phyloP scores from a whole-genome alignment of 257 asterid species.

The Mentha longifolia region DNA sequence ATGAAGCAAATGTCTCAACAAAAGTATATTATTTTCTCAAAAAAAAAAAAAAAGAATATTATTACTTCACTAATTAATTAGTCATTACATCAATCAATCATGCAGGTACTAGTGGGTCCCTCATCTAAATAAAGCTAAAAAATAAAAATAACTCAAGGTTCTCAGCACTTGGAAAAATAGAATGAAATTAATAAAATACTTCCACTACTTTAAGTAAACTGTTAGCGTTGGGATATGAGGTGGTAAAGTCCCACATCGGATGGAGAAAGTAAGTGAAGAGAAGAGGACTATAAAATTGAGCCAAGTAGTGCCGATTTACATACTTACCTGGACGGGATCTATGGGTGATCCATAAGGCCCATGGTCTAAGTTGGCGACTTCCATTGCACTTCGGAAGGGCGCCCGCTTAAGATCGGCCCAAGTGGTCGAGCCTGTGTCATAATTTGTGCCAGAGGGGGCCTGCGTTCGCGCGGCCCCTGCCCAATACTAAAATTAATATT shows the following conservation, averaged over 20 bases:
- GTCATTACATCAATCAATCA: not conserved
- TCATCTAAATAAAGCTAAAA: too few relatives aligned
- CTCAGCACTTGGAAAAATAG: not conserved
- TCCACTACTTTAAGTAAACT: too few relatives aligned
- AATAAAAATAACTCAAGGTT: too few relatives aligned
- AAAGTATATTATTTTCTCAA: too few relatives aligned
- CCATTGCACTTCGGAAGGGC: constrained; percentile 43
- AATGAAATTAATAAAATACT: too few relatives aligned
- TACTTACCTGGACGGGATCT: constrained; percentile 51
- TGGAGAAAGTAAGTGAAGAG: too few relatives aligned
- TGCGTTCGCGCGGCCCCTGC: constrained; percentile 33
- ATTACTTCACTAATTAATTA: not conserved
- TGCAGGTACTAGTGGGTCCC: not conserved
- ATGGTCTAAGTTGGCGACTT: constrained; percentile 48
- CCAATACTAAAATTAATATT: too few relatives aligned
- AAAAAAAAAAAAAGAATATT: too few relatives aligned
- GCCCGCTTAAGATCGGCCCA: constrained; percentile 37
- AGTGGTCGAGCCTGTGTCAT: constrained; percentile 41
- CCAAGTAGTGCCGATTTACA: not conserved
- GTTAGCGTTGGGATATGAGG: not conserved
- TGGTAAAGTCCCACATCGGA: not conserved
- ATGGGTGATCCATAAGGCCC: constrained; percentile 36
- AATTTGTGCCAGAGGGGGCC: constrained; percentile 39
- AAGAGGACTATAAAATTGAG: not conserved
- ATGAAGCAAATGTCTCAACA: not conserved